phyloP scores from a whole-genome alignment of 352 stramenopile genomes.

The Phytopythium oedochilum region DNA sequence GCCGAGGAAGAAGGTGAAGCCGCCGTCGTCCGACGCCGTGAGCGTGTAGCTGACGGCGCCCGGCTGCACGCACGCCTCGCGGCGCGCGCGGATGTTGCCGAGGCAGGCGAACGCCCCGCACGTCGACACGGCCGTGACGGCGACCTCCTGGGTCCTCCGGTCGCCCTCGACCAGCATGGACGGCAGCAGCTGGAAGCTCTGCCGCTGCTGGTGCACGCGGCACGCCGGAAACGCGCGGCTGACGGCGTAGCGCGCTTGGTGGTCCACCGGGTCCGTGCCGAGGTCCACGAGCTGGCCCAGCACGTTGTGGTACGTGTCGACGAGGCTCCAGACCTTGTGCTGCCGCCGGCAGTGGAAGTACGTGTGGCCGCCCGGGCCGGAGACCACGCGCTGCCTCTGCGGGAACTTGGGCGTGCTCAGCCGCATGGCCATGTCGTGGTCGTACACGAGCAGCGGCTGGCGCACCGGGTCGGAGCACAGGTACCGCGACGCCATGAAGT shows the following conservation, averaged over 20 bases:
- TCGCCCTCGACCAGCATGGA: conserved; percentile 13
- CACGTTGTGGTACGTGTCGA: conserved; percentile 18
- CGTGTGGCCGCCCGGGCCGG: conserved; percentile 11
- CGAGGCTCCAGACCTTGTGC: conserved; percentile 11
- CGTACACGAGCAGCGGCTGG: conserved; percentile 19
- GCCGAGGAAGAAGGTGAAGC: conserved; percentile 23
- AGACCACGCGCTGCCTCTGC: conserved; percentile 10
- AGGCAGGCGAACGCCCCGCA: conserved; percentile 16
- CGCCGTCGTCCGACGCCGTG: conserved; percentile 11
- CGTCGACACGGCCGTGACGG: conserved; percentile 9
- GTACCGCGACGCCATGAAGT: conserved; percentile 16
- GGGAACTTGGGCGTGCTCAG: conserved; percentile 11
- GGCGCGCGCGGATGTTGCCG: conserved; percentile 9
- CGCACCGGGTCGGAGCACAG: conserved; percentile 16
- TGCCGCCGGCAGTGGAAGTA: conserved; percentile 14
- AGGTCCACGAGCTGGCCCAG: conserved; percentile 10
- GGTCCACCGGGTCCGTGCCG: background rate
- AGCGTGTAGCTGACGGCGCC: conserved; percentile 12
- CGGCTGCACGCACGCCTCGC: background rate
- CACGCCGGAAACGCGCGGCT: conserved; percentile 19
- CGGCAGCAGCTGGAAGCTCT: conserved; percentile 18
- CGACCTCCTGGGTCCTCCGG: conserved; percentile 4
- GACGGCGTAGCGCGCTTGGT: conserved; percentile 6
- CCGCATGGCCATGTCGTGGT: conserved; percentile 20
- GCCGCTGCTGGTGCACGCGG: conserved; percentile 16